Base-by-base conservation (phyloP, 129 eudicot genomes). In the Saposhnikovia divaricata region DNA sequence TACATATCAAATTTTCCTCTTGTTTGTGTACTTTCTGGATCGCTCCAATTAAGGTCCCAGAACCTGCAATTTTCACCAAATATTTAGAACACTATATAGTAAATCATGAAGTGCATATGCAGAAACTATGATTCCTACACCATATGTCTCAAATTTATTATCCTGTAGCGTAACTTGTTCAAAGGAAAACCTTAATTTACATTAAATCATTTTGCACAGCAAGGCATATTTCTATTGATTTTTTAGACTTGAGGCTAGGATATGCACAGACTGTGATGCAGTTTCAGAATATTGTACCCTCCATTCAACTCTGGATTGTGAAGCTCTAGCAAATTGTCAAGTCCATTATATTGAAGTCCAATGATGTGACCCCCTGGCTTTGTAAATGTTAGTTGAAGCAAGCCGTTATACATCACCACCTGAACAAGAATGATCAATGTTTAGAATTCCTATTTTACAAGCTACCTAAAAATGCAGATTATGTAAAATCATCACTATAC, bases 41-140 rank as follows among this genome's bases (percentile, higher is more conserved):
- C 61, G 72, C 84, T 88, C 91, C 91, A 88, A 46, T 82, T 84
- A 31, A 88, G 79, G 80, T 88, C 91, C 91, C 89, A 88, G 72
- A 78, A 85, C 80, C 92, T 89, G 72, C 74, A 70, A 27, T 61
- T 23, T 61, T 61, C 5, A 61, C 37, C 68, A 59, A 59, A 50
- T 19, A 57, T 57, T 59, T n/a, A 59, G 25, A 61, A 61, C 12
- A 61, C 0, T 25, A 9, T 10, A n/a, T 61, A n/a, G 34, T n/a
- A n/a, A 61, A 25, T 61, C 37, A 9, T n/a, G 69, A 61, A 9
- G 15, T 61, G 34, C 5, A 61, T 61, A 0, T 25, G 69, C 34
- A 61, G 37, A n/a, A 61, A 25, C 69, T 25, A 61, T 10, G 4
- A 25, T n/a, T n/a, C 69, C 14, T n/a, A 0, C 34, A 61, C 69